Evolutionary conservation across 495 filamentous ascomycete species (phyloP), one percentile per base, ranked within the genome.

Genomic region (Bacidia rubella): DNA sequence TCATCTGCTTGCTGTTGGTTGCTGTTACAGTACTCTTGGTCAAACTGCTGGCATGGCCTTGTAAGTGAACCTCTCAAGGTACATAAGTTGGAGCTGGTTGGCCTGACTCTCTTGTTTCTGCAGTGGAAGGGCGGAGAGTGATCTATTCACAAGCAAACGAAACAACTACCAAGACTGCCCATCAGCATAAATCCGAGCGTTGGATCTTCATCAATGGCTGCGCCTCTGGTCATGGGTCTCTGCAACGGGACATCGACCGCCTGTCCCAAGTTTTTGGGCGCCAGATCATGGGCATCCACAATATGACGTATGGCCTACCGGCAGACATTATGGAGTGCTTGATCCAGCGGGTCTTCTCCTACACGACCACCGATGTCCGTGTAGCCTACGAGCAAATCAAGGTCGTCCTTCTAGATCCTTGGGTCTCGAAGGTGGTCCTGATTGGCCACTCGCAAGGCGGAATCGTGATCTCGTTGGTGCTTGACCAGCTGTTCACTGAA

Each of bases 401-500:
- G 59, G 65, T 71, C 17, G 68, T 69, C 17, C 69, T 86, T 21
- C 73, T 78, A 54, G 67, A 79, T 45, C 74, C 71, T 0, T 58
- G 72, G 17, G 77, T 81, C 57, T 74, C 76, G 21, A 90, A 87
- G 58, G 77, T 92, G 12, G 70, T 93, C 50, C 73, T 93, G 21
- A 76, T 93, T 43, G 70, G 86, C 26, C 88, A 95, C 63, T 38
- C 47, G 12, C 87, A 93, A 63, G 88, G 88, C 1, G 88, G 77
- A 15, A 86, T 93, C 53, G 81, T 90, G 63, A 77, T 81, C 3
- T 74, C 80, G 1, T 65, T 89, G 49, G 79, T 87, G 11, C 61
- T 90, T 1, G 88, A 95, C 70, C 85, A 82, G 77, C 74, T 95
- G 9, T 71, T 90, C 7, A 77, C 81, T 57, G 86, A 90, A 58